phyloP scores from a whole-genome alignment of 2,329 filamentous ascomycete species.

The Macrophomina pseudophaseolina region DNA sequence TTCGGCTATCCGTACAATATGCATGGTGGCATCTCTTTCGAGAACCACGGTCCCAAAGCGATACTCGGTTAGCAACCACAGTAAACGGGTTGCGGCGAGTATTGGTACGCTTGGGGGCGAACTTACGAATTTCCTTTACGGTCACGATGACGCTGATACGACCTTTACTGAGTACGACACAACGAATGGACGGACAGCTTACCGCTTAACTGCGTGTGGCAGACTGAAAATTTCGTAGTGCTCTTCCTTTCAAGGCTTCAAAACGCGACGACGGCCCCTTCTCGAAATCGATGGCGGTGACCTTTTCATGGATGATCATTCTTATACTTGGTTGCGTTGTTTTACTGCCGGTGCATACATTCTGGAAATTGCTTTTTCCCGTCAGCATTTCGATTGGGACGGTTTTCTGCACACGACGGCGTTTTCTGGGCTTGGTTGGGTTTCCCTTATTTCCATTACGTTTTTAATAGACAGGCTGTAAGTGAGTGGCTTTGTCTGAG shows the following conservation, averaged over 20 bases:
- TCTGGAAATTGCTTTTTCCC: conserved; percentile 22
- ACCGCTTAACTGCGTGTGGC: conserved; percentile 19
- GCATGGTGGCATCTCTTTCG: conserved; percentile 52
- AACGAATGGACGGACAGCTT: conserved; percentile 37
- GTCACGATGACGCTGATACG: conserved; percentile 43
- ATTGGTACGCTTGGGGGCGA: conserved; percentile 21
- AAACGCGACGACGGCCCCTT: conserved; percentile 1
- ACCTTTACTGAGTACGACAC: conserved; percentile 37
- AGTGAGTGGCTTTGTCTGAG: conserved; percentile 23
- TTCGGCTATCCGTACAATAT: conserved; percentile 51
- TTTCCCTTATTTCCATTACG: conserved; percentile 12
- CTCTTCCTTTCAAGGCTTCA: conserved; percentile 9
- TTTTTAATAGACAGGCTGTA: conserved; percentile 27
- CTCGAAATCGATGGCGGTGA: conserved; percentile 14
- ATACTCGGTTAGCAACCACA: conserved; percentile 38
- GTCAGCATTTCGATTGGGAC: conserved; percentile 26
- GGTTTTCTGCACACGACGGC: conserved; percentile 23
- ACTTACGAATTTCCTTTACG: conserved; percentile 42
- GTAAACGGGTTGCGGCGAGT: conserved; percentile 13
- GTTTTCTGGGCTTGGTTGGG: conserved; percentile 15
- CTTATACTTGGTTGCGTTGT: conserved; percentile 17
- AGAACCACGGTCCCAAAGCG: conserved; percentile 52
- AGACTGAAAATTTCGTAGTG: conserved; percentile 1
- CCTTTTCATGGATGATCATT: conserved; percentile 22
- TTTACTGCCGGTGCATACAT: conserved; percentile 17